Conservation (phyloP, 768 basidiomycete species). For the Tylopilus sp. region DNA sequence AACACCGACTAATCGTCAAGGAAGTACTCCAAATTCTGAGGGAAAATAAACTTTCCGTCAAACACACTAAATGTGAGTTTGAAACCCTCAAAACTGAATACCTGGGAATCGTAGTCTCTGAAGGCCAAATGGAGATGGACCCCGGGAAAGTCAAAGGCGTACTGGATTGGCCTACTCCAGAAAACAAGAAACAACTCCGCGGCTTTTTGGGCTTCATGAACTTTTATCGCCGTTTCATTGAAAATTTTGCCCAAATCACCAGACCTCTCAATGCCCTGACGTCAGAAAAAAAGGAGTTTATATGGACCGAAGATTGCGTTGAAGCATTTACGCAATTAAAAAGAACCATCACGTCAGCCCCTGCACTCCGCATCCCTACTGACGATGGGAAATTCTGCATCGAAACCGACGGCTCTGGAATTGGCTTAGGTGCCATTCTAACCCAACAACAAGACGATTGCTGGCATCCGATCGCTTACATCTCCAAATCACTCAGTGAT, state of each 20-base stretch:
- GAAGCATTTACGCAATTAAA: not conserved
- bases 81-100: not conserved
- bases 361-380: not conserved
- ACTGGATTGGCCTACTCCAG: not conserved
- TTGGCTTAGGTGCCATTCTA: not conserved
- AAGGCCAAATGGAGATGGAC: not conserved
- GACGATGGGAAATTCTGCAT: not conserved
- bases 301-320: not conserved
- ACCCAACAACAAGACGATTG: not conserved
- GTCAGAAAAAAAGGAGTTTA: not conserved
- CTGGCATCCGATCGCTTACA: not conserved
- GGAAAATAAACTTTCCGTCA: not conserved
- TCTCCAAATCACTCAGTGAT: not conserved
- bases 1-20: not conserved
- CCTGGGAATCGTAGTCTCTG: not conserved
- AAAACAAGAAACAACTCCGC: not conserved
- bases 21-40: not conserved
- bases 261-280: not conserved
- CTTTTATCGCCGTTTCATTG: not conserved
- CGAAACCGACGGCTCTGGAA: not conserved
- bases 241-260: not conserved
- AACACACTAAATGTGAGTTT: slow-evolving; percentile 1
- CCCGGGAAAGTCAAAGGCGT: not conserved
- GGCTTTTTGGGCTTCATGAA: not conserved
- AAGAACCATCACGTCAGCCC: not conserved